Percentiles rank a stretch among this genome's conserved stretches.
Evolutionary conservation across 2,329 filamentous ascomycete species (phyloP).

Genomic region (Uncinocarpus reesii): DNA sequence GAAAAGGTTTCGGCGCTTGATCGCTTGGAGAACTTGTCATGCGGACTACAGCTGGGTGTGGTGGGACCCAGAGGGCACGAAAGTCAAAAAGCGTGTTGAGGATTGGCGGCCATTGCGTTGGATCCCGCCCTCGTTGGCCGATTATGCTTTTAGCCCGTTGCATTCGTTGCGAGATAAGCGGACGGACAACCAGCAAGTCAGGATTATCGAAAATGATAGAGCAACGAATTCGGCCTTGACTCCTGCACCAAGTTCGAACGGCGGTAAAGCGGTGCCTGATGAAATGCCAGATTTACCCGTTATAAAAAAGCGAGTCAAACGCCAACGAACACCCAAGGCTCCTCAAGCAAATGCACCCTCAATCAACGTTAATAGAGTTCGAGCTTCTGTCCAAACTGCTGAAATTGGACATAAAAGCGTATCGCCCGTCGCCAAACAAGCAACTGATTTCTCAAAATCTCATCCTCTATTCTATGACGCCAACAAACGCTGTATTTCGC

Average conservation of each 20-base stretch:
- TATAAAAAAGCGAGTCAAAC: neutral
- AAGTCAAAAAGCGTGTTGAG: slow-evolving; percentile 18
- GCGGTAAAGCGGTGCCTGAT: neutral
- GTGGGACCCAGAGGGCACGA: slow-evolving; percentile 31
- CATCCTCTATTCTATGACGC: neutral
- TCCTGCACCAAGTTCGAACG: too few species aligned
- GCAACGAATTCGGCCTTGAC: neutral
- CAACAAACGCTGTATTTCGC: slow-evolving; percentile 6
- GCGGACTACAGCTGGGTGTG: slow-evolving; percentile 33
- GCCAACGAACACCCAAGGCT: neutral
- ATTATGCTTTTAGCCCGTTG: slow-evolving; percentile 19
- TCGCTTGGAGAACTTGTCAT: slow-evolving; percentile 28
- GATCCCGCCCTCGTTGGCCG: slow-evolving; percentile 23
- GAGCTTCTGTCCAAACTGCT: neutral
- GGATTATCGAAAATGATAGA: neutral
- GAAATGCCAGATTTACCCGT: neutral
- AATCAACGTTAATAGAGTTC: neutral
- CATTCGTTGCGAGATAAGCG: neutral
- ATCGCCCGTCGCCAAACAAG: neutral
- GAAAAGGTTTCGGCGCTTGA: slow-evolving; percentile 20
- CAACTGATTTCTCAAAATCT: neutral
- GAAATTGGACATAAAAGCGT: too few species aligned
- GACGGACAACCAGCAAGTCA: neutral
- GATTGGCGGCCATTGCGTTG: slow-evolving; percentile 18
- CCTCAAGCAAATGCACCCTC: neutral